Evolutionary conservation across 2,329 filamentous ascomycete species (phyloP), one percentile per base, ranked within the genome.

Genomic region (Xylaria digitata): DNA sequence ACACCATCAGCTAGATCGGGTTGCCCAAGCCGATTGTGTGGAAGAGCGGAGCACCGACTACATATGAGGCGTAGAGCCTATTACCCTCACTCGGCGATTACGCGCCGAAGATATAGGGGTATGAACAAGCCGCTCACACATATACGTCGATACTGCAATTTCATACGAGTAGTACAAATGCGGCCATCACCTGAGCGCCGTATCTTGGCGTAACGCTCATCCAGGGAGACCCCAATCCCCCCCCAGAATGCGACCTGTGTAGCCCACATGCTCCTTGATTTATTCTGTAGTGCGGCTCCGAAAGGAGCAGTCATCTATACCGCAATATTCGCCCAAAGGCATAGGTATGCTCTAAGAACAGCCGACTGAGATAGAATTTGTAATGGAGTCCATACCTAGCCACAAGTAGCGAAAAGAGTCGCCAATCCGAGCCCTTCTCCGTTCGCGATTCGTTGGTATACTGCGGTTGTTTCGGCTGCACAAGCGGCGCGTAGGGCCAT

Each of bases 81-180:
- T 43, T 49, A 1, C 42, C 60, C 4, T 45, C 48, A 7, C 21
- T 62, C 2, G 43, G 46, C 13, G 52, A 30, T 15, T 62, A 62
- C 17, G 43, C 56, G 49, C 52, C 60, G 23, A 62, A 50, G 5
- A 62, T 50, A 7, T 43, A 62, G 13, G 30, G 49, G 2, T 62
- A 62, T 6, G 50, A 62, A 21, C 42, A 49, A 9, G 60, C 60
- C 7, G 56, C 30, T 1, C 50, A 42, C 13, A 52, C 50, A 21
- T 62, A 62, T 40, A 62, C 52, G 7, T 55, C 60, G 7, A 62
- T 56, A 50, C 60, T 52, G 9, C 43, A 56, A 23, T 62, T 62
- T 45, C 60, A 62, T 21, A 62, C 60, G 15, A 56, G 60, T 7
- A 52, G 50, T 8, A 62, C 56, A 21, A 62, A 62, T 8, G 52